Percentiles rank a stretch among this genome's conserved stretches.
These are phyloP conservation scores for Boletellus sp. DNA, from an alignment of 768 basidiomycete genomes.

Conservation along the genomic window DNA sequence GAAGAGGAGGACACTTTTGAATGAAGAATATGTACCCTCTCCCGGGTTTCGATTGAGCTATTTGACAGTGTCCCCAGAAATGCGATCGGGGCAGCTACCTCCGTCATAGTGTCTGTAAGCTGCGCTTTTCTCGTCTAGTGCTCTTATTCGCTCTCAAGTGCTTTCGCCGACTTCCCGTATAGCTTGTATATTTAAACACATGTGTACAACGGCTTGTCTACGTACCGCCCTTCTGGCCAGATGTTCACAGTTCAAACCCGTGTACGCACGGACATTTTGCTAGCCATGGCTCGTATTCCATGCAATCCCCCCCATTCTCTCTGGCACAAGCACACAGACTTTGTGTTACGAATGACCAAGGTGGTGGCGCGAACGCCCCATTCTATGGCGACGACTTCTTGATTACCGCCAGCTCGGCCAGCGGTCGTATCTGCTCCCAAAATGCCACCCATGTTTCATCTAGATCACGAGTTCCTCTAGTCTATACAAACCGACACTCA, in stretches of 20 bases:
- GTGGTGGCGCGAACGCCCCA: too few species aligned
- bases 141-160: background rate
- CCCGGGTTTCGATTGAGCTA: background rate
- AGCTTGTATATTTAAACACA: background rate
- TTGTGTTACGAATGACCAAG: too few species aligned
- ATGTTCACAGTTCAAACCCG: too few species aligned
- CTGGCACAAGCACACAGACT: too few species aligned
- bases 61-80: background rate
- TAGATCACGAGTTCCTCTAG: conserved; percentile 67
- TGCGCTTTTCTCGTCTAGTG: background rate
- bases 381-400: too few species aligned
- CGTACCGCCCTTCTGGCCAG: too few species aligned
- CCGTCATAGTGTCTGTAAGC: background rate
- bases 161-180: background rate
- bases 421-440: too few species aligned
- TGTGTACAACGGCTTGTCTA: background rate
- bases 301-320: too few species aligned
- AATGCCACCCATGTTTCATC: background rate
- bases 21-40: conserved; percentile 32
- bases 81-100: background rate
- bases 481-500: conserved; percentile 63
- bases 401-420: too few species aligned
- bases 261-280: too few species aligned
- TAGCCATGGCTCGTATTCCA: too few species aligned
- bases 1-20: too few species aligned